Percentiles rank a stretch among this genome's conserved stretches.
Conservation (phyloP, 176 grass and related monocot genomes). For the Oryza glumipatula region DNA sequence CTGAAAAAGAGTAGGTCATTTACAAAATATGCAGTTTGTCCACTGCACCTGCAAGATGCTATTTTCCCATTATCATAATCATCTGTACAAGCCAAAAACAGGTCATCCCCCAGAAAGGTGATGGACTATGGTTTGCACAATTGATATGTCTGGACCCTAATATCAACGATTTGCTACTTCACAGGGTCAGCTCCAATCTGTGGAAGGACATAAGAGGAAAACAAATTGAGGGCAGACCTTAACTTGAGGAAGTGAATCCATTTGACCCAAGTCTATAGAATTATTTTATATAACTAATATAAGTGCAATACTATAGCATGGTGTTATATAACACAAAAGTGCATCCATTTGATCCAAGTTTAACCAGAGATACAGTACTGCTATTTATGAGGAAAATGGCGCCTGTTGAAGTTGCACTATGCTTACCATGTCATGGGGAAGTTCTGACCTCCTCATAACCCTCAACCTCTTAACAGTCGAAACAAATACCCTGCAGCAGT, state of each 20-base stretch:
- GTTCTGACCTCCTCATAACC: conserved; percentile 74
- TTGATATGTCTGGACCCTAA: conserved; percentile 17
- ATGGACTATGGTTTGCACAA: conserved; percentile 5
- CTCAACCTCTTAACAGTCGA: conserved; percentile 66
- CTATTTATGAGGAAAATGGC: neutral
- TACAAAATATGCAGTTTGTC: conserved; percentile 37
- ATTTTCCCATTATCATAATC: conserved; percentile 34
- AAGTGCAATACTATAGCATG: neutral
- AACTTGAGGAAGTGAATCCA: neutral
- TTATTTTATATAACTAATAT: neutral
- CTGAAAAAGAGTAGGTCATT: conserved; percentile 30
- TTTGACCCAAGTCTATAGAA: neutral
- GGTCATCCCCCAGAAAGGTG: conserved; percentile 10
- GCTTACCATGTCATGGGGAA: conserved; percentile 52
- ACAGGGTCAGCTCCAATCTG: conserved; percentile 32
- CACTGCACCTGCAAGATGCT: neutral
- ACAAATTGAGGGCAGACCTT: neutral
- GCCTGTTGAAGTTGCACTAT: neutral
- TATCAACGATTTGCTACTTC: conserved; percentile 25
- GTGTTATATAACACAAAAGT: neutral
- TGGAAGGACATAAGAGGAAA: neutral
- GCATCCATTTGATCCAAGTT: neutral
- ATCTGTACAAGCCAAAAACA: conserved; percentile 41
- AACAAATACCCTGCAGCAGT: conserved; percentile 66
- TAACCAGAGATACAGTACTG: neutral